Evolutionary conservation across 1,284 basidiomycete species (phyloP), one percentile per base, ranked within the genome.

Genomic region (Malassezia globosa): DNA sequence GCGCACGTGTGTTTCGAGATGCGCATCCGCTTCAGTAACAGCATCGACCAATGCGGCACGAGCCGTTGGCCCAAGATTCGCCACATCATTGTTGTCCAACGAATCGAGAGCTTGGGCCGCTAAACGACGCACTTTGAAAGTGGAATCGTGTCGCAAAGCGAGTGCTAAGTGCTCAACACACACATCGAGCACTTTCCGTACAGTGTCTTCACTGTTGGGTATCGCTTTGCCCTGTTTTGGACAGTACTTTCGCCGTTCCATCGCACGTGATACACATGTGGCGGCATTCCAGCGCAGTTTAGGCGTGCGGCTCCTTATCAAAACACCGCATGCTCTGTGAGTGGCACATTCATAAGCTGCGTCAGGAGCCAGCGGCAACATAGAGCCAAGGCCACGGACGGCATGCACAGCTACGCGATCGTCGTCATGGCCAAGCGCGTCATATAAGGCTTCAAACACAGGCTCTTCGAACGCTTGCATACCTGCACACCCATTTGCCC

Each of bases 221-320:
- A n/a, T n/a, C n/a, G n/a, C n/a, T n/a, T n/a, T n/a, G n/a, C n/a
- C n/a, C n/a, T n/a, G n/a, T n/a, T n/a, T 19, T 23, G 10, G 41
- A 21, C 23, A 33, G 18, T 13, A 29, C 27, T 7, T 24, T n/a
- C 35, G 22, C 6, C 31, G 41, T 16, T 42, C 26, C 18, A 42
- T 13, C 29, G 38, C 43, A 6, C 31, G 23, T 8, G 31, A 23
- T 8, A 52, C 10, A 3, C 34, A 42, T 2, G 50, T 16, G 7
- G 37, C 41, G 16, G 45, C 45, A 23, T 52, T 52, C 50, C 50
- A 52, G 10, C 50, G 44, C 16, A 47, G 25, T 29, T 52, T 52
- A 18, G 50, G 44, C 23, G 29, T 7, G 10, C 31, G 43, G 18
- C 23, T 26, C 11, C 16, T 11, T 4, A 13, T 16, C 16, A 31